Evolutionary conservation across 176 grass and related monocot genomes (phyloP), one percentile per base, ranked within the genome.

Genomic region (Bolboschoenus planiculmis): DNA sequence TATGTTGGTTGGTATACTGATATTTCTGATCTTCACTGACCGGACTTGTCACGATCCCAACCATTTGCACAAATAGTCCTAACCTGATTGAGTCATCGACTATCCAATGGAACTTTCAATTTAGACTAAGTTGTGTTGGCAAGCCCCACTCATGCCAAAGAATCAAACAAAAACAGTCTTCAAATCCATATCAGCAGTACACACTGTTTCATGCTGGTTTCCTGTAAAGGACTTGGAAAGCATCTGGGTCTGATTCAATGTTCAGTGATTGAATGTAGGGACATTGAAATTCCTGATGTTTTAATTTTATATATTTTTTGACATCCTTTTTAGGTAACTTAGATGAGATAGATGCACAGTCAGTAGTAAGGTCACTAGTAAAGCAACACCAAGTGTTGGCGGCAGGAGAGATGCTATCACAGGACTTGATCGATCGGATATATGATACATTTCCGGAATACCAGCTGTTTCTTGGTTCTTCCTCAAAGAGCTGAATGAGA

Each of bases 391-490:
- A 85, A 57, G 56, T 51, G 1, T 58, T 88, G 67, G 70, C 82
- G 16, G 43, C 73, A 71, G 54, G 33, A 31, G 81, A 87, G 78
- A 67, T 53, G 11, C 77, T 97, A 50, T 71, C 91, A 5, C 50
- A 76, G 40, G 62, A 51, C 24, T 87, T 97, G 44, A 31, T 85
- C 27, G 53, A 85, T 77, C 56, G 78, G 34, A 83, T 97, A 7
- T 63, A 68, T 37, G 85, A 84, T 78, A 29, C 83, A 20, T 91
- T 91, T 86, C 91, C 91, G 31, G 89, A 93, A 81, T 97, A 86
- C 53, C 70, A 83, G 40, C 81, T 80, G 7, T 40, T 94, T 16
- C 59, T 88, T 10, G 86, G 70, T 42, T 76, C 36, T 83, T 57
- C 74, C 37, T 34, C 2, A 18, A n/a, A 79, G 75, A 20, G 47